phyloP scores from a whole-genome alignment of 1,139 yeast genomes.

The Diutina pseudorugosa region DNA sequence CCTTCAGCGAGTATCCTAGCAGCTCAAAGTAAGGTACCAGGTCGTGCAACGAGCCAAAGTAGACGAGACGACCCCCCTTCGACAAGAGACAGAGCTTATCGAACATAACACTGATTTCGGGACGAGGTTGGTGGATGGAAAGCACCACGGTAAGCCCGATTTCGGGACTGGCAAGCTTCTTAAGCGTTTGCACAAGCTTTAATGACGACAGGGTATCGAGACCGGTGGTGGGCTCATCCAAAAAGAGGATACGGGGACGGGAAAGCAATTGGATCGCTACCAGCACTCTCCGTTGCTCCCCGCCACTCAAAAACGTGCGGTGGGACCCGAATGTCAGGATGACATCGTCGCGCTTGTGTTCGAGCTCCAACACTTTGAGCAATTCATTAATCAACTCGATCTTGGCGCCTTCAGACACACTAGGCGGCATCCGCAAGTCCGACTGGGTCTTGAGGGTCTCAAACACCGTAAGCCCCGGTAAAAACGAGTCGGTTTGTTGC shows the following conservation, averaged over 20 bases:
- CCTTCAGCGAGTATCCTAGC: slow-evolving; percentile 26
- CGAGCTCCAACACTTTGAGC: slow-evolving; percentile 46
- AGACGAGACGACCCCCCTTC: slow-evolving; percentile 52
- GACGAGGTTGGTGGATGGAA: slow-evolving; percentile 78
- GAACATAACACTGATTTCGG: slow-evolving; percentile 55
- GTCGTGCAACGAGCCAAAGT: slow-evolving; percentile 38
- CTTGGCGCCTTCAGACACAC: slow-evolving; percentile 29
- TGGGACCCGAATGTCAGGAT: slow-evolving; percentile 44
- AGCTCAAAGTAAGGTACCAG: slow-evolving; percentile 38
- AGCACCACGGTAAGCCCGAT: slow-evolving; percentile 59
- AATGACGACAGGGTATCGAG: slow-evolving; percentile 70
- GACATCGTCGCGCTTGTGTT: slow-evolving; percentile 44
- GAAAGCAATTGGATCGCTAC: slow-evolving; percentile 69
- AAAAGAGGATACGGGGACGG: slow-evolving; percentile 62
- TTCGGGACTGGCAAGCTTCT: slow-evolving; percentile 31
- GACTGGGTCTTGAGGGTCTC: slow-evolving; percentile 66
- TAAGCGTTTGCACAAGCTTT: slow-evolving; percentile 50
- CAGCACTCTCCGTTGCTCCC: slow-evolving; percentile 70
- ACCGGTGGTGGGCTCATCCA: slow-evolving; percentile 89
- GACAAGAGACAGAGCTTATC: slow-evolving; percentile 66
- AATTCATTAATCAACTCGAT: slow-evolving; percentile 42
- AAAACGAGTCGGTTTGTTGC: slow-evolving; percentile 63
- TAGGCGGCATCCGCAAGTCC: slow-evolving; percentile 44
- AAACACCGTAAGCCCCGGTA: slow-evolving; percentile 58
- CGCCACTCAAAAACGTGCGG: slow-evolving; percentile 57